phyloP scores from a whole-genome alignment of 2,329 filamentous ascomycete genomes.

The Hirsutella thompsonii region DNA sequence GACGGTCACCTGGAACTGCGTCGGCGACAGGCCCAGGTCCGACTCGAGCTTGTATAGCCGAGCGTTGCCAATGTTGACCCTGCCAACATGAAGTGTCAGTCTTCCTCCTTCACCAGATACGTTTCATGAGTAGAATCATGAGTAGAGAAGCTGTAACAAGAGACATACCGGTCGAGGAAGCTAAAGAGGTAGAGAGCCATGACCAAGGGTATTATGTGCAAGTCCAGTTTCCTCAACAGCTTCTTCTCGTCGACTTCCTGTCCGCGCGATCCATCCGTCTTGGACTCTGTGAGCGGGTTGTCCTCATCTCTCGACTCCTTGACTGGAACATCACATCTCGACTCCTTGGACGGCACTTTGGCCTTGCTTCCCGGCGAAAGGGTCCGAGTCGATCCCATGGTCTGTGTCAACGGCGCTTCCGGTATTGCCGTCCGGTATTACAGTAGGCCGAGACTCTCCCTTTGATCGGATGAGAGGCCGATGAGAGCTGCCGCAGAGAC shows the following conservation, averaged over 20 bases:
- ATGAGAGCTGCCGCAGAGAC: no score
- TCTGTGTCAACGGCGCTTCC: no score
- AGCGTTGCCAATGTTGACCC: constrained; percentile 64
- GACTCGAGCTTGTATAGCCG: constrained; percentile 51
- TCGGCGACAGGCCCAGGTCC: constrained; percentile 44
- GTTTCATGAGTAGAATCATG: neutral
- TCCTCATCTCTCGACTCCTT: no score
- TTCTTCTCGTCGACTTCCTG: constrained; percentile 29
- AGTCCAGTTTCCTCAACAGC: constrained; percentile 52
- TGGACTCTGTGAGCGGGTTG: neutral
- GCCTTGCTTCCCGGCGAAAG: no score
- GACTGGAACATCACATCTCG: no score
- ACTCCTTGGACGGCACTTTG: no score
- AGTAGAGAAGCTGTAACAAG: neutral
- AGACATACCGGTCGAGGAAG: constrained; percentile 50
- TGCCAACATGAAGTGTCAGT: constrained; percentile 10
- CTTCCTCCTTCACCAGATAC: constrained; percentile 8
- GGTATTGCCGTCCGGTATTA: no score
- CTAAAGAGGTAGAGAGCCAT: constrained; percentile 63
- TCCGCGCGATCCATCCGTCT: constrained; percentile 8
- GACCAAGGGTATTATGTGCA: constrained; percentile 50
- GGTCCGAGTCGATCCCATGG: no score
- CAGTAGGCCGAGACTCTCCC: no score
- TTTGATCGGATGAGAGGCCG: no score
- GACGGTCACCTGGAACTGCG: constrained; percentile 57